phyloP scores from a whole-genome alignment of 2,329 filamentous ascomycete species.

The Fusarium nygamai region DNA sequence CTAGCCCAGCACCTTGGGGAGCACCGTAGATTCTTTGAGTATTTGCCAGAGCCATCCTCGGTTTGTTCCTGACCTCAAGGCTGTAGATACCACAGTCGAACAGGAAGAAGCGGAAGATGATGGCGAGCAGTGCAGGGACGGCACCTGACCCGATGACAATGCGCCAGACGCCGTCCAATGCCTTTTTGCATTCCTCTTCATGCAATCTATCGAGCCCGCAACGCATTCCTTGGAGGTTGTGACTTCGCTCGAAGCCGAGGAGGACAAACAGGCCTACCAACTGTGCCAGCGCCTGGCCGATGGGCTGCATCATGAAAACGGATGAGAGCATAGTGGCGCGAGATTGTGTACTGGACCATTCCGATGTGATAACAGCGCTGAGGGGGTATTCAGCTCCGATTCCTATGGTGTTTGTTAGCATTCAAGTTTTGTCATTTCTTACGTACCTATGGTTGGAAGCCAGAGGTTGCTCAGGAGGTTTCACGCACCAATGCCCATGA shows the following conservation, averaged over 20 bases:
- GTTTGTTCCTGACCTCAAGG: conserved; percentile 71
- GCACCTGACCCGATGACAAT: conserved; percentile 74
- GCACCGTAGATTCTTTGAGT: conserved; percentile 68
- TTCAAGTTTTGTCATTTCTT: not conserved
- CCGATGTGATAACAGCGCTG: conserved; percentile 73
- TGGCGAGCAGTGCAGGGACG: conserved; percentile 70
- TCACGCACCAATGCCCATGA: conserved; percentile 61
- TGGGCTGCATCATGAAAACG: conserved; percentile 75
- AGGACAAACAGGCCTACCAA: conserved; percentile 66
- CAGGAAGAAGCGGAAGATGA: conserved; percentile 73
- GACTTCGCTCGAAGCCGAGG: conserved; percentile 55
- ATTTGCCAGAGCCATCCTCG: conserved; percentile 66
- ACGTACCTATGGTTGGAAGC: not conserved
- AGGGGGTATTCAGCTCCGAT: conserved; percentile 77
- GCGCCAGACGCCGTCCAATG: conserved; percentile 71
- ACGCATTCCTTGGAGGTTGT: conserved; percentile 55
- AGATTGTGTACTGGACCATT: conserved; percentile 71
- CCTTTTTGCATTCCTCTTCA: conserved; percentile 56
- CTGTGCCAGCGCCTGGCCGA: conserved; percentile 73
- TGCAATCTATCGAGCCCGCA: conserved; percentile 59
- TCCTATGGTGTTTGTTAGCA: conserved; percentile 49
- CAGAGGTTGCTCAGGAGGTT: not conserved
- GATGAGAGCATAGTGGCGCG: conserved; percentile 73
- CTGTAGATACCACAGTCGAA: conserved; percentile 73
- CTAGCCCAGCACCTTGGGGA: conserved; percentile 33